phyloP scores from a whole-genome alignment of 805 yeast species.

The Cyberlindnera bimundalis region DNA sequence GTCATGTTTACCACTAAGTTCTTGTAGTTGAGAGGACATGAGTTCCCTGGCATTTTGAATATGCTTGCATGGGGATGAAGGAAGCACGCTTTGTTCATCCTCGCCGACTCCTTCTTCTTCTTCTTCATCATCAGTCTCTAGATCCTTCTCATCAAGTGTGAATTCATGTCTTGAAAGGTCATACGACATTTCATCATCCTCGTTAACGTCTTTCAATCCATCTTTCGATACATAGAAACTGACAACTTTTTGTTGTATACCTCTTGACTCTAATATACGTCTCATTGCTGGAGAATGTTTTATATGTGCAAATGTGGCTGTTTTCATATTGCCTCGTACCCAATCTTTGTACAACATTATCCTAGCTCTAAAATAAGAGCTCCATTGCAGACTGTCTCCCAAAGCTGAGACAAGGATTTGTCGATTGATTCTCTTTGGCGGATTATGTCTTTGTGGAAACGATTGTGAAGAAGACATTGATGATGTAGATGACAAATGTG shows the following conservation, averaged over 20 bases:
- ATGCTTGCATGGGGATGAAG: constrained; percentile 17
- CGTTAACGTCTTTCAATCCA: constrained; percentile 7
- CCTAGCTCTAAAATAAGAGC: constrained; percentile 18
- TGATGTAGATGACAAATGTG: constrained; percentile 3
- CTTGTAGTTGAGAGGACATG: constrained; percentile 9
- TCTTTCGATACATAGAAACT: constrained; percentile 7
- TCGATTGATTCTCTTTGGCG: constrained; percentile 18
- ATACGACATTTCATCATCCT: background rate
- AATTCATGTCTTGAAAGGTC: constrained; percentile 6
- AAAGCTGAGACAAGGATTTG: constrained; percentile 22
- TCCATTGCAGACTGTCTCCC: constrained; percentile 24
- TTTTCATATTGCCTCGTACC: constrained; percentile 4
- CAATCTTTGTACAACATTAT: constrained; percentile 26
- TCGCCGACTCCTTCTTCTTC: constrained; percentile 8
- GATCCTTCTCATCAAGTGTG: constrained; percentile 18
- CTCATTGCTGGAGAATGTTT: constrained; percentile 20
- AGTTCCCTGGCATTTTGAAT: constrained; percentile 19
- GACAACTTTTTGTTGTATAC: constrained; percentile 11
- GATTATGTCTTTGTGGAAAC: background rate
- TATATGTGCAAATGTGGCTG: constrained; percentile 19
- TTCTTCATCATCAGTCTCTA: constrained; percentile 9
- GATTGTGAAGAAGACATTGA: constrained; percentile 6
- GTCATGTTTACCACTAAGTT: background rate
- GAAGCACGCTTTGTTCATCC: constrained; percentile 1
- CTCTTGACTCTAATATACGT: constrained; percentile 10